These are phyloP conservation scores for Geotrichum aggregatum DNA, from an alignment of 1,139 yeast genomes.

Conservation along the genomic window DNA sequence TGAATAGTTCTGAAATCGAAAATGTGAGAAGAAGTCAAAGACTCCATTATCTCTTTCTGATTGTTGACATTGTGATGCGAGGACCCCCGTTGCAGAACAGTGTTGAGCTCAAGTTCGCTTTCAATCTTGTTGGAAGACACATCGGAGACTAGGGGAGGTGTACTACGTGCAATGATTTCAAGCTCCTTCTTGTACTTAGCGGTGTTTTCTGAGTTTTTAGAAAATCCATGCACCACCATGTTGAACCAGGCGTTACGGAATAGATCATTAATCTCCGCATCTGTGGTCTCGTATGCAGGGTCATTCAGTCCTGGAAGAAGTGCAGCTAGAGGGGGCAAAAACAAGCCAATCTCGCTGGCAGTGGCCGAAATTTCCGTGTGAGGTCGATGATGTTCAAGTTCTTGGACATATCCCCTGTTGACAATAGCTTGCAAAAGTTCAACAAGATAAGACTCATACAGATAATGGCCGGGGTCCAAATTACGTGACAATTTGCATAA, in stretches of 20 bases:
- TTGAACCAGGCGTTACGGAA: constrained; percentile 94
- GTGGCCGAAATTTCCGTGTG: constrained; percentile 73
- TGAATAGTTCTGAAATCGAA: constrained; percentile 52
- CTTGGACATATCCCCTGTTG: constrained; percentile 78
- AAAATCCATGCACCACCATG: constrained; percentile 86
- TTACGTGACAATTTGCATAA: constrained; percentile 44
- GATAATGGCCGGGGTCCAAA: constrained; percentile 40
- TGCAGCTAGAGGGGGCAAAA: constrained; percentile 69
- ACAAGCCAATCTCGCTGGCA: constrained; percentile 67
- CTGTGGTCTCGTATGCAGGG: constrained; percentile 44
- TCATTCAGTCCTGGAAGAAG: constrained; percentile 58
- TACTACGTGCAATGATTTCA: constrained; percentile 70
- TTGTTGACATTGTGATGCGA: constrained; percentile 76
- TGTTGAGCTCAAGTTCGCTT: constrained; percentile 85
- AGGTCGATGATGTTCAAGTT: constrained; percentile 74
- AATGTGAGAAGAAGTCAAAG: constrained; percentile 29
- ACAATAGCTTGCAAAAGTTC: constrained; percentile 66
- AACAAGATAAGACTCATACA: constrained; percentile 56
- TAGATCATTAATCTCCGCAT: constrained; percentile 49
- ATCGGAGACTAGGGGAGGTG: constrained; percentile 93
- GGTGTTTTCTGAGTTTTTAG: constrained; percentile 55
- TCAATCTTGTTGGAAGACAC: constrained; percentile 81
- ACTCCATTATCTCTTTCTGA: constrained; percentile 53
- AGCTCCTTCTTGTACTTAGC: constrained; percentile 48
- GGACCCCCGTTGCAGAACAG: constrained; percentile 85